phyloP scores from a whole-genome alignment of 371 early-diverging fungal species.

The Mucor mucedo region DNA sequence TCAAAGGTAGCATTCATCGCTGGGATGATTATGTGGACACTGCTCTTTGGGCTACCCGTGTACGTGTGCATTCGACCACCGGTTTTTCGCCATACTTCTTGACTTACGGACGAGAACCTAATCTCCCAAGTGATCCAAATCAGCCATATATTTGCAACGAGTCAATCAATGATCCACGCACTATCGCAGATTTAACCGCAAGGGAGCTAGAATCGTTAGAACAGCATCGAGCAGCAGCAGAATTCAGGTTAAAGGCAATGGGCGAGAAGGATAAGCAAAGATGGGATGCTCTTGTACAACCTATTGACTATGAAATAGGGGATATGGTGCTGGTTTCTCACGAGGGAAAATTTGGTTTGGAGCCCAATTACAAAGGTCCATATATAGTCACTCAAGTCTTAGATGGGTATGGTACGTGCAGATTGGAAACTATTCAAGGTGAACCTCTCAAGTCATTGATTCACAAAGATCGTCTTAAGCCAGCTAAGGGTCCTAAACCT shows the following conservation, averaged over 20 bases:
- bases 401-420: neutral
- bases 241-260: neutral
- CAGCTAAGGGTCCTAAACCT: neutral
- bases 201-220: neutral
- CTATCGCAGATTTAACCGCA: neutral
- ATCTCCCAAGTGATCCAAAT: slow-evolving; percentile 9
- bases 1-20: neutral
- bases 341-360: slow-evolving; percentile 11
- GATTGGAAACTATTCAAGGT: slow-evolving; percentile 3
- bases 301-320: neutral
- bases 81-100: slow-evolving; percentile 20
- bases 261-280: slow-evolving; percentile 2
- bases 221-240: slow-evolving; percentile 6
- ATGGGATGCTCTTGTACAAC: slow-evolving; percentile 8
- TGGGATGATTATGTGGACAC: slow-evolving; percentile 25
- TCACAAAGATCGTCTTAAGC: slow-evolving; percentile 2
- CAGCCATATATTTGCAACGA: neutral
- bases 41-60: slow-evolving; percentile 16
- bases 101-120: slow-evolving; percentile 25
- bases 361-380: slow-evolving; percentile 11
- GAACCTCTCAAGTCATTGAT: slow-evolving; percentile 2
- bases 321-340: slow-evolving; percentile 2
- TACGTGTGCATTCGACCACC: slow-evolving; percentile 11
- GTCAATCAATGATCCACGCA: neutral
- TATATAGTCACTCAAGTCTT: neutral